Percentiles rank a stretch among this genome's conserved stretches.
Evolutionary conservation across 371 early-diverging fungal genomes (phyloP).

Genomic region (Actinomortierella wolfii): DNA sequence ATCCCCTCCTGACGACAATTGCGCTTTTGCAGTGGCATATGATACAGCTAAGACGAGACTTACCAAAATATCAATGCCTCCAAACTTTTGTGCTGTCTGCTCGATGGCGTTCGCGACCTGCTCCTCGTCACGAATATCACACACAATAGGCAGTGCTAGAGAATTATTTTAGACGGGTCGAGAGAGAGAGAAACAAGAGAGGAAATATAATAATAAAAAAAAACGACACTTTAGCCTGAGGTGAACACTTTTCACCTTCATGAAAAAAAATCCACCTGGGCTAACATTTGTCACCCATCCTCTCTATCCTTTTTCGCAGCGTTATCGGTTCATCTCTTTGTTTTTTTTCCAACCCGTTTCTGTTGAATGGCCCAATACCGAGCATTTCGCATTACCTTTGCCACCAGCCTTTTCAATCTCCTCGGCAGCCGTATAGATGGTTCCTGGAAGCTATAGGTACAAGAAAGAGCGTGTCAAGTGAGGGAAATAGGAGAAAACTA

Average conservation of each 20-base stretch:
- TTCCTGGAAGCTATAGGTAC: slow-evolving; percentile 76
- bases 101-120: slow-evolving; percentile 70
- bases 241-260: too few relatives aligned
- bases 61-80: slow-evolving; percentile 81
- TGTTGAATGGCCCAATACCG: too few relatives aligned
- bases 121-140: slow-evolving; percentile 82
- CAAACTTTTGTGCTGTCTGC: slow-evolving; percentile 67
- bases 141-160: slow-evolving; percentile 71
- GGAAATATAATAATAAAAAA: background rate
- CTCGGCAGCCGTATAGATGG: slow-evolving; percentile 77
- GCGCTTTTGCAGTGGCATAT: background rate
- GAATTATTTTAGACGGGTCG: background rate
- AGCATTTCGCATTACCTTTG: slow-evolving; percentile 28
- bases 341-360: too few relatives aligned
- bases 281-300: too few relatives aligned
- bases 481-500: background rate
- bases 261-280: too few relatives aligned
- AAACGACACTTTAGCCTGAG: background rate
- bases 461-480: background rate
- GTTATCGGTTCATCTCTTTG: too few relatives aligned
- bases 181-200: background rate
- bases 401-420: slow-evolving; percentile 78
- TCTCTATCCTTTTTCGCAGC: too few relatives aligned
- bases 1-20: background rate
- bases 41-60: slow-evolving; percentile 41